phyloP scores from a whole-genome alignment of 2,329 filamentous ascomycete genomes.

The Fusarium sp. region DNA sequence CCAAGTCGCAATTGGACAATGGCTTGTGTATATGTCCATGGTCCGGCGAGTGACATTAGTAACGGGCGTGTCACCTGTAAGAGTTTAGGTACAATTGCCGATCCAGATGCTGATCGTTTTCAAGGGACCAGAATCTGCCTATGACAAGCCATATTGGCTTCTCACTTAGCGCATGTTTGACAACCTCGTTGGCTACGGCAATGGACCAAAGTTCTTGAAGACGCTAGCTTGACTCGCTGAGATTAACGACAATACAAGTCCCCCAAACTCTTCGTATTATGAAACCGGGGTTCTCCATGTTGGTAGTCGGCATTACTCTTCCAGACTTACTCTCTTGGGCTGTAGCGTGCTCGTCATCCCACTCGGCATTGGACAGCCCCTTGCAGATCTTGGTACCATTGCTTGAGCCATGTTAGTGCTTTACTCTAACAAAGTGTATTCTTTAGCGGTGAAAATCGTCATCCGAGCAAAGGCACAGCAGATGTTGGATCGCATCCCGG shows the following conservation, averaged over 20 bases:
- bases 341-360: background rate
- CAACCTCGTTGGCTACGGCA: background rate
- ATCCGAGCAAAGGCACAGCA: background rate
- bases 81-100: background rate
- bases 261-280: background rate
- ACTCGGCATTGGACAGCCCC: background rate
- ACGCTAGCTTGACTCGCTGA: background rate
- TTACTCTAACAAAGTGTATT: background rate
- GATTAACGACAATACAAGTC: background rate
- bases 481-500: background rate
- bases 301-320: background rate
- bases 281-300: background rate
- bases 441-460: constrained; percentile 4
- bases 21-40: background rate
- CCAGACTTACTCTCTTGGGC: background rate
- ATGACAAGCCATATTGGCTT: background rate
- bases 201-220: background rate
- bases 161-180: background rate
- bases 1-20: no score
- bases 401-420: background rate
- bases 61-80: background rate
- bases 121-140: background rate
- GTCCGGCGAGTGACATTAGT: background rate
- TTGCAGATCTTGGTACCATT: constrained; percentile 8
- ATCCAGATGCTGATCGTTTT: background rate